Percentiles rank a stretch among this genome's conserved stretches.
Evolutionary conservation across 129 eudicot species (phyloP).

Genomic region (Gnaphalium uliginosum): DNA sequence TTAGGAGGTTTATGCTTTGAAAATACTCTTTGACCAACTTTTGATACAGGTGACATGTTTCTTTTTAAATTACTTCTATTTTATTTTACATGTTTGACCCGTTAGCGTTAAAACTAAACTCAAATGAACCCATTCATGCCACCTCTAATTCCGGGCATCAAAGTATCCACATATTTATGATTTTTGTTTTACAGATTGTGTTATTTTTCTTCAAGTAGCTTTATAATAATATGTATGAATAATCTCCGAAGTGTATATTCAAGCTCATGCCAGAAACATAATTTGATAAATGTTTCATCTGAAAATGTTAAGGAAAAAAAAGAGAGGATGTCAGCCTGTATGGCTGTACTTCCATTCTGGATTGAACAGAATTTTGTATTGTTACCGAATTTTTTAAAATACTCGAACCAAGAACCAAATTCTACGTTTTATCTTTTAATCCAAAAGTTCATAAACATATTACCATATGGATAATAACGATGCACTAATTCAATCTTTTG

Average conservation of each 20-base stretch:
- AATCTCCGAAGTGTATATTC: background rate
- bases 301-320: background rate
- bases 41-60: background rate
- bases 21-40: background rate
- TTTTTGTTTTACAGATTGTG: background rate
- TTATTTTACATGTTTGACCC: background rate
- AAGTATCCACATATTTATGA: background rate
- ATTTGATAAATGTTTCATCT: conserved; percentile 4
- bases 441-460: background rate
- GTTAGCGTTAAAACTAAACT: background rate
- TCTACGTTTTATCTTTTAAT: background rate
- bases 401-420: background rate
- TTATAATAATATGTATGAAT: background rate
- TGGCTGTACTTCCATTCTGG: background rate
- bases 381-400: background rate
- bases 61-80: background rate
- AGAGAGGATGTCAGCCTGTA: background rate
- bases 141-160: too few relatives aligned
- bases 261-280: background rate
- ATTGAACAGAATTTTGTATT: background rate
- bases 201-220: background rate
- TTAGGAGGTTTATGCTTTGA: background rate
- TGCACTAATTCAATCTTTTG: conserved; percentile 17
- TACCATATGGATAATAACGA: conserved; percentile 4
- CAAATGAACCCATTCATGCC: background rate